These are phyloP conservation scores for Schizosaccharomyces osmophilus DNA, from an alignment of 805 yeast genomes.

Conservation along the genomic window DNA sequence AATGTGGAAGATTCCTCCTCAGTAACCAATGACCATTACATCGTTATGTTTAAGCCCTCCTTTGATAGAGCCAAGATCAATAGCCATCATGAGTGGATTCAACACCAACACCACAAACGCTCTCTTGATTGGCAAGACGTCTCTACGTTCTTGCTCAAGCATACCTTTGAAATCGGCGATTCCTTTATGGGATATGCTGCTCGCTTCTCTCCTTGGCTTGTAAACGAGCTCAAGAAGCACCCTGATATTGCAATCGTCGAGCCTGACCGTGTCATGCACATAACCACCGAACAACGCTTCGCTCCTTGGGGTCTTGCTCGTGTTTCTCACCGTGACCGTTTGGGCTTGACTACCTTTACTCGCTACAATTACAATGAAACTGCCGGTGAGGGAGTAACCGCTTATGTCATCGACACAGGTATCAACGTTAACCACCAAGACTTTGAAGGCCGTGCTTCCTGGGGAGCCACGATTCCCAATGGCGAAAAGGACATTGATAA, in stretches of 20 bases:
- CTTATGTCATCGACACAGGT: slow-evolving; percentile 34
- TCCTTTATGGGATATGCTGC: slow-evolving; percentile 67
- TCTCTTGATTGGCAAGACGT: slow-evolving; percentile 19
- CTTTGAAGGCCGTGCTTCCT: slow-evolving; percentile 33
- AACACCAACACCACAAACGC: slow-evolving; percentile 10
- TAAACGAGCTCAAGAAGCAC: slow-evolving; percentile 44
- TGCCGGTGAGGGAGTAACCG: slow-evolving; percentile 36
- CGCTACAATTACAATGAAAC: slow-evolving; percentile 34
- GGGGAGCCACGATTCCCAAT: slow-evolving; percentile 35
- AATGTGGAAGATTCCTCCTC: too few relatives aligned
- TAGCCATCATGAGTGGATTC: slow-evolving; percentile 39
- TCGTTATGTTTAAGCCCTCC: slow-evolving; percentile 56
- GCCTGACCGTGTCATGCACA: slow-evolving; percentile 26
- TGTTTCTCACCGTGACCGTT: slow-evolving; percentile 38
- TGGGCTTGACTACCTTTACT: slow-evolving; percentile 32
- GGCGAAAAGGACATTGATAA: slow-evolving; percentile 26
- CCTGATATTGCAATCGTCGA: slow-evolving; percentile 35
- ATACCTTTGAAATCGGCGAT: slow-evolving; percentile 15
- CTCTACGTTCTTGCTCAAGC: slow-evolving; percentile 11
- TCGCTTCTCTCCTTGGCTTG: slow-evolving; percentile 45
- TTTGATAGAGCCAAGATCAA: slow-evolving; percentile 27
- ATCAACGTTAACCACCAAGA: slow-evolving; percentile 29
- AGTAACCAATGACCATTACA: slow-evolving; percentile 30
- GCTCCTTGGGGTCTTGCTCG: slow-evolving; percentile 63
- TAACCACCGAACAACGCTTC: slow-evolving; percentile 22